These are phyloP conservation scores for Syzygium oleosum DNA, from an alignment of 345 rosid genomes.

Conservation along the genomic window DNA sequence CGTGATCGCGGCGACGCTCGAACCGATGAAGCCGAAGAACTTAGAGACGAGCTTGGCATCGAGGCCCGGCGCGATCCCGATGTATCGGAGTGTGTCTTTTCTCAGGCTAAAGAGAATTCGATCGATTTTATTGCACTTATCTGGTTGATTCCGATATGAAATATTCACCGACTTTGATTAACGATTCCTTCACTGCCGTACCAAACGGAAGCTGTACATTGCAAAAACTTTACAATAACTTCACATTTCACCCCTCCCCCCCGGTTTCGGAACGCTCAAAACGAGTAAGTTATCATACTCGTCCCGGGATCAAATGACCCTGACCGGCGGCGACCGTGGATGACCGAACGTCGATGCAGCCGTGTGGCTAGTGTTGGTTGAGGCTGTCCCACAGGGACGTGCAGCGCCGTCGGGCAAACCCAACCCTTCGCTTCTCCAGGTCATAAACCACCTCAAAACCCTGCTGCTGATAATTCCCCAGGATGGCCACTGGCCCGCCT, in stretches of 20 bases:
- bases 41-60: background rate
- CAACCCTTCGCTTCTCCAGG: constrained; percentile 59
- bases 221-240: background rate
- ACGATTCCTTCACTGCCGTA: background rate
- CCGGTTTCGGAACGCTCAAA: background rate
- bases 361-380: constrained; percentile 21
- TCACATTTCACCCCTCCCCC: background rate
- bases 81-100: no score
- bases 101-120: no score
- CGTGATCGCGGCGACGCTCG: background rate
- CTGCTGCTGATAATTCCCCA: constrained; percentile 93
- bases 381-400: constrained; percentile 75
- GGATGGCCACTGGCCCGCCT: constrained; percentile 73
- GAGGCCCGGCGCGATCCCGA: background rate
- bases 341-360: background rate
- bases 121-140: background rate
- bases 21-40: background rate
- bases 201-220: background rate
- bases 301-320: background rate
- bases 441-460: constrained; percentile 95
- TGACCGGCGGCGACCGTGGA: background rate
- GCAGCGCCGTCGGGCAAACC: constrained; percentile 81
- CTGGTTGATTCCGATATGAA: background rate
- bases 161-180: background rate
- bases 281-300: background rate